Percentiles rank a stretch among this genome's conserved stretches.
These are phyloP conservation scores for Nakazawaea wickerhamii DNA, from an alignment of 805 yeast species.

Conservation along the genomic window DNA sequence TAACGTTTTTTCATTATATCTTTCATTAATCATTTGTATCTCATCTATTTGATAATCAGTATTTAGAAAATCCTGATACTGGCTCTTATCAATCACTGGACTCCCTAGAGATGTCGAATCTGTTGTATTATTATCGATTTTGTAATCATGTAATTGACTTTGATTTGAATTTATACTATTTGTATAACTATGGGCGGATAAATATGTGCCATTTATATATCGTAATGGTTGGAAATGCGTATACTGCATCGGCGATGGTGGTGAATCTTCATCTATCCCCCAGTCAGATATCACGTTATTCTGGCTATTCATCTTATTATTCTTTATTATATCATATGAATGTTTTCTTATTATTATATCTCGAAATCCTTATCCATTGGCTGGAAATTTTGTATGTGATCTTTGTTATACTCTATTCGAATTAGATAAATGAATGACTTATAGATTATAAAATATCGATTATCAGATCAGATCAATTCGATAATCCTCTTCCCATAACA, in stretches of 20 bases:
- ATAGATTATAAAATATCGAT: no score
- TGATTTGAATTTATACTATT: not conserved
- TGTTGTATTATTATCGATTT: not conserved
- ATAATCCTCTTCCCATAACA: not conserved
- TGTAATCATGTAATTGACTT: not conserved
- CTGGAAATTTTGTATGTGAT: no score
- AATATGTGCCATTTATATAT: not conserved
- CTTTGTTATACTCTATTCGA: no score
- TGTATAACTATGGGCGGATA: slow-evolving; percentile 2
- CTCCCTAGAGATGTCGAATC: slow-evolving; percentile 4
- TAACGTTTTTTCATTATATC: not conserved
- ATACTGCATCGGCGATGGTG: not conserved
- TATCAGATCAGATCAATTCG: no score
- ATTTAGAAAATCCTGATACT: not conserved
- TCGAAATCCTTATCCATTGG: no score
- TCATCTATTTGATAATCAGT: not conserved
- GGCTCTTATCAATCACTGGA: not conserved
- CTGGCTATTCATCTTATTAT: not conserved
- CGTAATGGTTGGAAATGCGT: slow-evolving; percentile 5
- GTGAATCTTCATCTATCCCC: slow-evolving; percentile 4
- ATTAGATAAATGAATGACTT: no score
- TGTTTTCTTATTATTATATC: not conserved
- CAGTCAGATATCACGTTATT: slow-evolving; percentile 2
- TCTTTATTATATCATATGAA: not conserved
- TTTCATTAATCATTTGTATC: not conserved